Evolutionary conservation across 2,329 filamentous ascomycete species (phyloP), one percentile per base, ranked within the genome.

Genomic region (Davidsoniella neocaledoniae): DNA sequence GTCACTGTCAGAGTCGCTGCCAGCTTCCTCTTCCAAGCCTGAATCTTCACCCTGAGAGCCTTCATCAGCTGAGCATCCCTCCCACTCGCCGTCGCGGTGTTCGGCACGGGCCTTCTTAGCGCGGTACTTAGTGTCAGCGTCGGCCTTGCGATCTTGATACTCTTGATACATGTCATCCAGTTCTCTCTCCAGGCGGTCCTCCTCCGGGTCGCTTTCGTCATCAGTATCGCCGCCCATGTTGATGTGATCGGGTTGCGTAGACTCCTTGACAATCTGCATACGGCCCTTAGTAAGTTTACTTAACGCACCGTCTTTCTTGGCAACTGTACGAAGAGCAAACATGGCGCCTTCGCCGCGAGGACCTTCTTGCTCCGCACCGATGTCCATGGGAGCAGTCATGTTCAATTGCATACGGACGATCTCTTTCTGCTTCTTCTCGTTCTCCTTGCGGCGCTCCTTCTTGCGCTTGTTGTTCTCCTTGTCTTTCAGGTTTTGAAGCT

Each of bases 331-430:
- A 43, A 96, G 72, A 2, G 78, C 78, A 62, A 98, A 98, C 70
- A 94, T 91, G 25, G 84, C 72, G 43, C 86, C 84, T 40, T 86
- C 80, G 21, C 86, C 88, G 46, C 76, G 70, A 0, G 85, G 83
- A 0, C 86, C 86, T 21, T 76, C 68, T 64, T 91, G 86, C 61
- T 94, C 91, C 67, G 94, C 76, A 59, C 91, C 91, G 55, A 98
- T 94, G 56, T 98, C 91, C 72, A 86, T 91, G 6, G 91, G 91
- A 0, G 87, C 84, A 2, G 81, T 82, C 91, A 98, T 98, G 67
- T 95, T 82, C 69, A 98, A 79, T 64, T 98, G 91, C 82, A 98
- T 83, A 33, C 91, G 80, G n/a, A 94, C 73, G 53, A 96, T 86
- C 56, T 96, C 91, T 57, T 85, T 91, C 57, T 91, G 85, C 65